phyloP scores from a whole-genome alignment of 2,329 filamentous ascomycete species.

The Penicillium sp. region DNA sequence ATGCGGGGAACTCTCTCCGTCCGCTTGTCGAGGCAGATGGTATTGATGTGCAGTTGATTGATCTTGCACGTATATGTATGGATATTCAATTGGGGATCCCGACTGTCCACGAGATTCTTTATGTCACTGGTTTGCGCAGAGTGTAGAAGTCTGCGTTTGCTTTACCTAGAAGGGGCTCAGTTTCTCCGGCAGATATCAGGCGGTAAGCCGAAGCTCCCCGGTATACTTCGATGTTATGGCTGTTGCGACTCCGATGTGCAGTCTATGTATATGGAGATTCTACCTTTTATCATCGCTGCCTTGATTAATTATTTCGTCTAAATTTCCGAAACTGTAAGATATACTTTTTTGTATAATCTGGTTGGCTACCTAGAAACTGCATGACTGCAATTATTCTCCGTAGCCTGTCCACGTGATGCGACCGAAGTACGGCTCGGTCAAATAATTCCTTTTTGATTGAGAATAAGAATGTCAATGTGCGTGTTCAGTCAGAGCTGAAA shows the following conservation, averaged over 20 bases:
- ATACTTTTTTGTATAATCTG: neutral
- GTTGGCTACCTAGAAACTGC: neutral
- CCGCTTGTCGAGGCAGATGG: neutral
- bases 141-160: neutral
- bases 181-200: neutral
- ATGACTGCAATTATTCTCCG: conserved; percentile 1
- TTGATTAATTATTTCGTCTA: neutral
- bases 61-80: neutral
- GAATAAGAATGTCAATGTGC: neutral
- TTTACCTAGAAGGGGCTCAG: neutral
- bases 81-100: neutral
- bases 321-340: neutral
- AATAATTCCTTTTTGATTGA: neutral
- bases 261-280: neutral
- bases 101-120: neutral
- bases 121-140: neutral
- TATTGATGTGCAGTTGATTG: neutral
- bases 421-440: neutral
- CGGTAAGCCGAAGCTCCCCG: conserved; percentile 2
- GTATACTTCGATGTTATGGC: neutral
- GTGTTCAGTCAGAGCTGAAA: neutral
- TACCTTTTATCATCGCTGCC: neutral
- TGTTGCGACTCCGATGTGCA: neutral
- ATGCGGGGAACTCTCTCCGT: neutral
- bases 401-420: conserved; percentile 1